Evolutionary conservation across 2,329 filamentous ascomycete species (phyloP).

Genomic region (Magnaporthiopsis rhizophila): DNA sequence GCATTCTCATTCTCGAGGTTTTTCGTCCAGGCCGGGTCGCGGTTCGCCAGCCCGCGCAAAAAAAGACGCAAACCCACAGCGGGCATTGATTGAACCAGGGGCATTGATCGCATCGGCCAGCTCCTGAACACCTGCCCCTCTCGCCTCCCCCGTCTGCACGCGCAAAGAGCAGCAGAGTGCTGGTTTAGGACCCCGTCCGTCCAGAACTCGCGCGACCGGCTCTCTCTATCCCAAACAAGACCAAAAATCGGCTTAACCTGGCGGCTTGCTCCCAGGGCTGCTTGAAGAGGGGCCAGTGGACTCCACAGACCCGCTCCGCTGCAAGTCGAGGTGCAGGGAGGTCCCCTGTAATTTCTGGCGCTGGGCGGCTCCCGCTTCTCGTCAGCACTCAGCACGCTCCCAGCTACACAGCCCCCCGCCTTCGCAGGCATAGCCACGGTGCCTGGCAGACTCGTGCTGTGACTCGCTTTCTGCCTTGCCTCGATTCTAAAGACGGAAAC

Average conservation of each 20-base stretch:
- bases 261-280: not conserved
- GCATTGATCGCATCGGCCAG: not conserved
- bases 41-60: not conserved
- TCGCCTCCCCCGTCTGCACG: not conserved
- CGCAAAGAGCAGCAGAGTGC: not conserved
- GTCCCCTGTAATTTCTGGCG: not conserved
- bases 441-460: constrained; percentile 28
- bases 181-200: not conserved
- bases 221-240: not conserved
- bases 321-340: not conserved
- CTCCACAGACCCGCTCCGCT: not conserved
- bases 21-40: not conserved
- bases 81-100: not conserved
- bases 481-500: constrained; percentile 27
- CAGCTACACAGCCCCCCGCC: constrained; percentile 32
- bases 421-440: constrained; percentile 30
- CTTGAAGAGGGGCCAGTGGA: not conserved
- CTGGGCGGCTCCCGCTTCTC: constrained; percentile 4
- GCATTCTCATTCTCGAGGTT: not conserved
- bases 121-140: not conserved
- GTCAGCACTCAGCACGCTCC: constrained; percentile 23
- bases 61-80: not conserved
- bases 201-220: not conserved
- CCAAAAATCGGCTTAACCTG: not conserved
- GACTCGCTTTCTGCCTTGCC: constrained; percentile 39